Base-by-base conservation (phyloP, 2,329 filamentous ascomycete genomes). In the Xylaria sp. region DNA sequence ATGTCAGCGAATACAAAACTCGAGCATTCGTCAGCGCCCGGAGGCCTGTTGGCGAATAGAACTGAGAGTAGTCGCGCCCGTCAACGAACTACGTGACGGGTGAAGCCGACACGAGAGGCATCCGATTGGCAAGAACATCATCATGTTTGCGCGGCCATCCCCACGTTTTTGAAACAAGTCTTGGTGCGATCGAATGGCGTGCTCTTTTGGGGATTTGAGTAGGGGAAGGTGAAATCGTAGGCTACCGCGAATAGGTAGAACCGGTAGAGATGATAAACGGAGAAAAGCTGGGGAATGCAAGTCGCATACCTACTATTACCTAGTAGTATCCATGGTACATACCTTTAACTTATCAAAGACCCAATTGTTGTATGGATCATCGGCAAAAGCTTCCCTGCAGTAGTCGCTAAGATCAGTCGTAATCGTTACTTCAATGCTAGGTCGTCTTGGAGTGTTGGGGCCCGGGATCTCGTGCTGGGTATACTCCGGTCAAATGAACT, bases 351-450 rank as follows among this genome's bases (percentile, higher is more conserved):
- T 69, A 47, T 69, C 62, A 49, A 70, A 70, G n/a, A 70, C 63
- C 67, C 68, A 69, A 43, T 70, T 69, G 48, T 64, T 69, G 55
- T 70, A 70, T 13, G 68, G 68, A 46, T 70, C 68, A 34, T 69
- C 61, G 38, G 66, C 66, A 52, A 70, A 70, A 22, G 67, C 68
- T 53, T 66, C 64, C 62, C 68, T 70, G 56, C 17, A 39, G 44
- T 24, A 20, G 38, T n/a, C n/a, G n/a, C n/a, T n/a, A n/a, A 29
- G 19, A 34, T 18, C 38, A 34, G 24, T 26, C 9, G 9, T 6
- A 9, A 6, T 26, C 6, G 9, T 26, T 26, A 26, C 6, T 26
- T 26, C 24, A 26, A 6, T 26, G 24, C 9, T n/a, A n/a, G 24
- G 29, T 34, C 16, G 26, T 11, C 55, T 60, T 54, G 48, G 46